phyloP scores from a whole-genome alignment of 805 yeast species.

The Jamesozyma hellenica region DNA sequence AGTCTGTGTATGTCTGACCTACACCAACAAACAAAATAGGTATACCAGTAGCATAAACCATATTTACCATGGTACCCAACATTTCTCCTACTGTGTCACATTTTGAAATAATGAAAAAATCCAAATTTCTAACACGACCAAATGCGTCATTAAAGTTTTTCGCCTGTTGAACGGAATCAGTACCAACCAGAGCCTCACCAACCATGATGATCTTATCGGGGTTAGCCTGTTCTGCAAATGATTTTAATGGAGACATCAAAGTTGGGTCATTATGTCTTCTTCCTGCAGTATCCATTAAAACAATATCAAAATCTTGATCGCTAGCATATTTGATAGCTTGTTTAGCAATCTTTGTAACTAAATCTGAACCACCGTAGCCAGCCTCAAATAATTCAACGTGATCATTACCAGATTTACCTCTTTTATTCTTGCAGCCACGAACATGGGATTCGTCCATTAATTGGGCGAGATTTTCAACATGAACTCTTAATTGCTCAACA shows the following conservation, averaged over 20 bases:
- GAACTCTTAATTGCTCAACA: slow-evolving; percentile 93
- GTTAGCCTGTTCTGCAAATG: slow-evolving; percentile 88
- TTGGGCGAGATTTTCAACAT: slow-evolving; percentile 71
- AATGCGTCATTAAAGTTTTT: slow-evolving; percentile 86
- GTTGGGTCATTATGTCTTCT: slow-evolving; percentile 92
- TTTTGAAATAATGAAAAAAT: slow-evolving; percentile 85
- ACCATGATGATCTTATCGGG: slow-evolving; percentile 98
- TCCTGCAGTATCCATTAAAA: slow-evolving; percentile 94
- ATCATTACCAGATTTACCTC: slow-evolving; percentile 33
- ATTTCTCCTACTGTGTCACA: slow-evolving; percentile 96
- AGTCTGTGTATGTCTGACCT: slow-evolving; percentile 93
- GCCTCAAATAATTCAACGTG: slow-evolving; percentile 73
- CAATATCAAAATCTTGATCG: slow-evolving; percentile 65
- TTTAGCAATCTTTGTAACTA: slow-evolving; percentile 85
- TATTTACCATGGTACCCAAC: slow-evolving; percentile 93
- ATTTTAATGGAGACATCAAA: slow-evolving; percentile 89
- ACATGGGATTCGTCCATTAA: slow-evolving; percentile 42
- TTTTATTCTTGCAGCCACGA: slow-evolving; percentile 29
- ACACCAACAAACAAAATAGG: slow-evolving; percentile 94
- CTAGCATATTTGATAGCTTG: slow-evolving; percentile 78
- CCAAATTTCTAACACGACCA: slow-evolving; percentile 70
- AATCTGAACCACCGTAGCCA: slow-evolving; percentile 94
- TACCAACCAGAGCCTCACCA: slow-evolving; percentile 95
- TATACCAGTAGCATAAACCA: slow-evolving; percentile 92
- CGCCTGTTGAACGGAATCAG: slow-evolving; percentile 94